Conservation (phyloP, 2,329 filamentous ascomycete species). For the Alternaria solani region DNA sequence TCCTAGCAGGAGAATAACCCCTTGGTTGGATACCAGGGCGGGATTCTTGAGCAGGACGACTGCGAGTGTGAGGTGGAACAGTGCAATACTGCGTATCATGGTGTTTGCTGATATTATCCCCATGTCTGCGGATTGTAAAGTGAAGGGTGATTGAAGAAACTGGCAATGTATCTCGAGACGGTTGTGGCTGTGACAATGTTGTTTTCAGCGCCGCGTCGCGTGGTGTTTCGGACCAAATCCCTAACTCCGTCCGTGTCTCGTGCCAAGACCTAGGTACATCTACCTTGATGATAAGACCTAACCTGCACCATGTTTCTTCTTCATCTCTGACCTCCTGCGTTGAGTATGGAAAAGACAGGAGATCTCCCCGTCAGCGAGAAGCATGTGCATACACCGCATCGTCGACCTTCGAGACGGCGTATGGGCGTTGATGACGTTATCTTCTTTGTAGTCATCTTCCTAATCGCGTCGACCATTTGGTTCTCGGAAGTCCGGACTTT, state of each 20-base stretch:
- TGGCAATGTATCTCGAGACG: background rate
- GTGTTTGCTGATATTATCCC: slow-evolving; percentile 80
- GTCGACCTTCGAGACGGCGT: background rate
- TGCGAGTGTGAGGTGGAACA: slow-evolving; percentile 84
- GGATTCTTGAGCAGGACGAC: slow-evolving; percentile 84
- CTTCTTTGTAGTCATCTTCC: slow-evolving; percentile 8
- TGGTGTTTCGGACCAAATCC: slow-evolving; percentile 16
- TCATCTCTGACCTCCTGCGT: background rate
- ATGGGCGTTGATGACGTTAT: background rate
- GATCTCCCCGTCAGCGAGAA: background rate
- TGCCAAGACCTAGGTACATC: slow-evolving; percentile 11
- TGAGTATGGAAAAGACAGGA: slow-evolving; percentile 20
- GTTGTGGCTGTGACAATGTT: background rate
- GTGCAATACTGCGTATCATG: slow-evolving; percentile 80
- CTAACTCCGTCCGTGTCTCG: slow-evolving; percentile 25
- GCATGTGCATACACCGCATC: background rate
- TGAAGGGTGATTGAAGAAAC: background rate
- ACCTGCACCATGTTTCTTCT: background rate
- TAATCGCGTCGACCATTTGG: slow-evolving; percentile 18
- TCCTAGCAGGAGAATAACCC: slow-evolving; percentile 80
- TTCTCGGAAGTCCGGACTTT: slow-evolving; percentile 3
- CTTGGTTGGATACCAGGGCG: slow-evolving; percentile 75
- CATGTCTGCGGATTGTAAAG: slow-evolving; percentile 63
- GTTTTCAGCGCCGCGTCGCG: slow-evolving; percentile 8
- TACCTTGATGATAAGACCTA: slow-evolving; percentile 6